Percentiles rank a stretch among this genome's conserved stretches.
Evolutionary conservation across 140 eudicot species (phyloP).

Genomic region (Flaveria floridana): DNA sequence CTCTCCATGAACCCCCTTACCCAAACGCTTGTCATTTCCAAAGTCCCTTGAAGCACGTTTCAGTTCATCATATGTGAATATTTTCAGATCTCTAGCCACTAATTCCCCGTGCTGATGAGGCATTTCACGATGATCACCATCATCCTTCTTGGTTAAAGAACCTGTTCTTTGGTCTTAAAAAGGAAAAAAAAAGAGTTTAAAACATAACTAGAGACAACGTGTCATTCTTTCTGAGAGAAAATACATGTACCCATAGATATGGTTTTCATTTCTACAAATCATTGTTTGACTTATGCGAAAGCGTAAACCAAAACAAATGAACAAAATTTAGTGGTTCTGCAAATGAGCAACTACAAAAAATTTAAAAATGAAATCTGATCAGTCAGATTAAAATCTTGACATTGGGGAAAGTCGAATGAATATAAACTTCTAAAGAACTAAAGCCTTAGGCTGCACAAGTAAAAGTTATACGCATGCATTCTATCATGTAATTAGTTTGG

Average conservation of each 20-base stretch:
- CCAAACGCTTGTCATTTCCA: background rate
- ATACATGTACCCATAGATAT: background rate
- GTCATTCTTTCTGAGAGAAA: background rate
- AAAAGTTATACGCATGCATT: background rate
- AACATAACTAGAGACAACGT: background rate
- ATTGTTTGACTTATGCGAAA: background rate
- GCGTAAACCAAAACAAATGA: no score
- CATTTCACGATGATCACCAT: background rate
- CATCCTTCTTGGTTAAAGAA: slow-evolving; percentile 8
- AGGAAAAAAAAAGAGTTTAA: background rate
- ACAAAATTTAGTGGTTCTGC: background rate
- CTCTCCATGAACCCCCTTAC: slow-evolving; percentile 14
- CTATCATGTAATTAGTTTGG: background rate
- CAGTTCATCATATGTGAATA: slow-evolving; percentile 26
- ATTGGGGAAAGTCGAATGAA: no score
- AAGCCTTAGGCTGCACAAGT: background rate
- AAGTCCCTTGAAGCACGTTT: slow-evolving; percentile 23
- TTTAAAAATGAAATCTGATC: background rate
- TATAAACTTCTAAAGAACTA: background rate
- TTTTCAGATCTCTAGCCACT: slow-evolving; percentile 7
- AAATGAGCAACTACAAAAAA: background rate
- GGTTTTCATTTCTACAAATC: background rate
- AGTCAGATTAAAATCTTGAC: no score
- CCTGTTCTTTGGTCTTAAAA: slow-evolving; percentile 4
- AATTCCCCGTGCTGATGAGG: background rate